Evolutionary conservation across 2,329 filamentous ascomycete genomes (phyloP).

Genomic region (Beauveria bassiana): DNA sequence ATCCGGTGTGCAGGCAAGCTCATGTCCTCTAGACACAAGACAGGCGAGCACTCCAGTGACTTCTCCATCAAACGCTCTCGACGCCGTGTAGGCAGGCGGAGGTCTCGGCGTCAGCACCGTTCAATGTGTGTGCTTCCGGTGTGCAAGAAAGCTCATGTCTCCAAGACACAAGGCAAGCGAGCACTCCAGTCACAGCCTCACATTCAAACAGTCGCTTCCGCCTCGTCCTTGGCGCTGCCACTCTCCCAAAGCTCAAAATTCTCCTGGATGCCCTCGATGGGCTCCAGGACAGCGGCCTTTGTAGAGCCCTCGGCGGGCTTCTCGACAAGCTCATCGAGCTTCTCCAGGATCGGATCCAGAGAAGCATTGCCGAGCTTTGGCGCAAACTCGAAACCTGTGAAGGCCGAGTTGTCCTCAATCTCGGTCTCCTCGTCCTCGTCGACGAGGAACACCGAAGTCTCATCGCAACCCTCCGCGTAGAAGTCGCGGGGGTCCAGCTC

Average conservation of each 20-base stretch:
- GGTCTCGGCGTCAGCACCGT: neutral
- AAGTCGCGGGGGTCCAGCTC: slow-evolving; percentile 62
- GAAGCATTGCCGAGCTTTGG: slow-evolving; percentile 14
- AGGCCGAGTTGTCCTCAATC: slow-evolving; percentile 14
- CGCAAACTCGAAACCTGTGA: slow-evolving; percentile 14
- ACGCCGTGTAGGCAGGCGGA: neutral
- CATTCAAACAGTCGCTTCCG: slow-evolving; percentile 22
- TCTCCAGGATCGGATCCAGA: slow-evolving; percentile 14
- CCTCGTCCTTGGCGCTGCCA: slow-evolving; percentile 53
- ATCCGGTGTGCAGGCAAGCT: neutral
- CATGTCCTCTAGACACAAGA: neutral
- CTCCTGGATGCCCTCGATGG: slow-evolving; percentile 52
- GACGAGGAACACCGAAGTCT: slow-evolving; percentile 52
- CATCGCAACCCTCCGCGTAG: slow-evolving; percentile 58
- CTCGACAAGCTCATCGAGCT: slow-evolving; percentile 30
- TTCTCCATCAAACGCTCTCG: too few species aligned
- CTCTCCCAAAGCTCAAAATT: slow-evolving; percentile 66
- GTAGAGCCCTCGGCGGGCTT: slow-evolving; percentile 29
- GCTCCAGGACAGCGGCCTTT: slow-evolving; percentile 41
- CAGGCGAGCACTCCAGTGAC: neutral
- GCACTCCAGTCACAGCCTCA: neutral
- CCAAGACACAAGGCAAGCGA: neutral
- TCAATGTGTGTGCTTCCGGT: neutral
- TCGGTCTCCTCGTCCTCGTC: slow-evolving; percentile 50
- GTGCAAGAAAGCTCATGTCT: neutral